Evolutionary conservation across 1,284 basidiomycete genomes (phyloP).

Genomic region (Ustilago sp.): DNA sequence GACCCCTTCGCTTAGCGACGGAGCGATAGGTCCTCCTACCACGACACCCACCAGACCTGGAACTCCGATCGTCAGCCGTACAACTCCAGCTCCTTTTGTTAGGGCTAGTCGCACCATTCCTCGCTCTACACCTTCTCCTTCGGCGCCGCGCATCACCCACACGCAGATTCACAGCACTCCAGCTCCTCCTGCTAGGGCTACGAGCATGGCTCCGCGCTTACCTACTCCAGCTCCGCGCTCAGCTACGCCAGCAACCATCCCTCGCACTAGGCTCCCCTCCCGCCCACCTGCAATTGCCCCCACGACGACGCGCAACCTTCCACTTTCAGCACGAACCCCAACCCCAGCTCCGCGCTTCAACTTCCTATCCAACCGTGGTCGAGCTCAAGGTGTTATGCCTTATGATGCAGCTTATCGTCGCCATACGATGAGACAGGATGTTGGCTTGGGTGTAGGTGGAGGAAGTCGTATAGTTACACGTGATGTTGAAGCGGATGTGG

Average conservation of each 20-base stretch:
- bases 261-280: not conserved
- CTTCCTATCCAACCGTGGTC: not conserved
- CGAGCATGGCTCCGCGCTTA: too few species aligned
- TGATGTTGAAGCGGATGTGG: conserved; percentile 1
- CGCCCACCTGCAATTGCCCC: not conserved
- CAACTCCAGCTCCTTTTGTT: too few species aligned
- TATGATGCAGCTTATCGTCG: not conserved
- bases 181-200: too few species aligned
- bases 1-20: not conserved
- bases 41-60: not conserved
- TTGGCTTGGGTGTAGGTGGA: not conserved
- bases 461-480: not conserved
- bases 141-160: too few species aligned
- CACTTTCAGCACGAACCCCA: conserved; percentile 4
- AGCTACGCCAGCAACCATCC: not conserved
- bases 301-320: not conserved
- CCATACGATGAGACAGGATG: not conserved
- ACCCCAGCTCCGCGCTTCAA: conserved; percentile 1
- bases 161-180: too few species aligned
- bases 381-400: not conserved
- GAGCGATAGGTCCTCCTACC: not conserved
- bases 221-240: not conserved
- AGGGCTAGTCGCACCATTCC: too few species aligned
- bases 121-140: too few species aligned
- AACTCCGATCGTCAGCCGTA: too few species aligned